A percentile compares a stretch with the other conserved stretches of the same genome.
Conservation (phyloP, 129 eudicot species). For the Smallanthus sonchifolius region DNA sequence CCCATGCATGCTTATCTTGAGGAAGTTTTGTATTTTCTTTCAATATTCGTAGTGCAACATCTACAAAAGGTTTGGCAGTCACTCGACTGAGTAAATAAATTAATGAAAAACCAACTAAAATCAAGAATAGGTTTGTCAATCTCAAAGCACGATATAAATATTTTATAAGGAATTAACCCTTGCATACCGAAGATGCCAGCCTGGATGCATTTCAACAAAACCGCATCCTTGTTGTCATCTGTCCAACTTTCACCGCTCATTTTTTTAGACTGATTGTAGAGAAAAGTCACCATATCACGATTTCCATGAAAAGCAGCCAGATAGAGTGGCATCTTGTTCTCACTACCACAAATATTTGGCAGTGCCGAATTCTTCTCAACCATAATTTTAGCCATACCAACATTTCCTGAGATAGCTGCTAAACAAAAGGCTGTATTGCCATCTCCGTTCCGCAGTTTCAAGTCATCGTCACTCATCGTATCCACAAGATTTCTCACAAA, state of each 20-base stretch:
- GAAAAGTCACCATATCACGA: background rate
- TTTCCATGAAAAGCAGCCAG: background rate
- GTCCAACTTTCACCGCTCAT: background rate
- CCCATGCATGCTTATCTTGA: background rate
- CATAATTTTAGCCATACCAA: too few species aligned
- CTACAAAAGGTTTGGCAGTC: background rate
- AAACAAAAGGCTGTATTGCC: too few species aligned
- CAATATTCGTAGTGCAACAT: constrained; percentile 9
- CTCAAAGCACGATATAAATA: background rate
- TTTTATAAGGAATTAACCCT: background rate
- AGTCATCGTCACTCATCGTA: too few species aligned
- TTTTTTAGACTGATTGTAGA: background rate
- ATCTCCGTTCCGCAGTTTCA: too few species aligned
- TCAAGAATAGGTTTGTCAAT: background rate
- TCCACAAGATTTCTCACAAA: constrained; percentile 26
- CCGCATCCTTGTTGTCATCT: background rate
- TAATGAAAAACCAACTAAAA: background rate
- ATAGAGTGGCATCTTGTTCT: background rate
- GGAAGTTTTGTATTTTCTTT: constrained; percentile 17
- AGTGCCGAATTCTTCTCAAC: too few species aligned
- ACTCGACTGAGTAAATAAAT: background rate
- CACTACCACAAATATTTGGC: too few species aligned
- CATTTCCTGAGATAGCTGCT: too few species aligned
- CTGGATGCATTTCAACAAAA: background rate
- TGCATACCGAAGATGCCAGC: constrained; percentile 9